Conservation (phyloP, 2,329 filamentous ascomycete genomes). For the Apiospora kogelbergensis region DNA sequence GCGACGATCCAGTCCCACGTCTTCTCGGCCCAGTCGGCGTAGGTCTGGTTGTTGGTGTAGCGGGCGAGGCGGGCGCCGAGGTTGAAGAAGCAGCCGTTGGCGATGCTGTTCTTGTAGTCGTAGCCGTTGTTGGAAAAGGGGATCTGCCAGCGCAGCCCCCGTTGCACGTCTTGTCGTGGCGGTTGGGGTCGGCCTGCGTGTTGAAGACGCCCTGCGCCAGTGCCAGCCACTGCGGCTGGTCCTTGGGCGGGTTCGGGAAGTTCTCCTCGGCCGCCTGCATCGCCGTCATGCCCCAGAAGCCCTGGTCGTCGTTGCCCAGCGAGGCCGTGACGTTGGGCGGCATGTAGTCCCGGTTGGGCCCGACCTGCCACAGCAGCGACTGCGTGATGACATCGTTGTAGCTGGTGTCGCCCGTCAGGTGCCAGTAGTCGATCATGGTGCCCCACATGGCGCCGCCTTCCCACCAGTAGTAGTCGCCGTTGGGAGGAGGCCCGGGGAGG, state of each 20-base stretch:
- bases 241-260: conserved; percentile 54
- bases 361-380: conserved; percentile 46
- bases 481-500: conserved; percentile 31
- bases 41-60: conserved; percentile 64
- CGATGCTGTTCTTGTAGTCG: conserved; percentile 40
- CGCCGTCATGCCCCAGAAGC: conserved; percentile 65
- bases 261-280: conserved; percentile 63
- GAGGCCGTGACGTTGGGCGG: conserved; percentile 42
- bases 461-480: conserved; percentile 36
- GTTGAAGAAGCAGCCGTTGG: conserved; percentile 51
- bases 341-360: conserved; percentile 47
- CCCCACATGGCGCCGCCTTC: conserved; percentile 35
- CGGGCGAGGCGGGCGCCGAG: conserved; percentile 58
- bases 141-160: conserved; percentile 71
- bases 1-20: conserved; percentile 55
- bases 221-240: conserved; percentile 59
- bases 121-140: conserved; percentile 59
- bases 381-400: conserved; percentile 51
- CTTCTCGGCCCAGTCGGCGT: conserved; percentile 59
- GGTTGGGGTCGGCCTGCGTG: conserved; percentile 52
- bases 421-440: conserved; percentile 42
- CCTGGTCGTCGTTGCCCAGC: conserved; percentile 56
- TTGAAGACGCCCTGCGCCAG: conserved; percentile 67
- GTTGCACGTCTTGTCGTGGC: conserved; percentile 59
- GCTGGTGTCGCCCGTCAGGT: conserved; percentile 50